These are phyloP conservation scores for Peronospora destructor DNA, from an alignment of 352 stramenopile genomes.

Conservation along the genomic window DNA sequence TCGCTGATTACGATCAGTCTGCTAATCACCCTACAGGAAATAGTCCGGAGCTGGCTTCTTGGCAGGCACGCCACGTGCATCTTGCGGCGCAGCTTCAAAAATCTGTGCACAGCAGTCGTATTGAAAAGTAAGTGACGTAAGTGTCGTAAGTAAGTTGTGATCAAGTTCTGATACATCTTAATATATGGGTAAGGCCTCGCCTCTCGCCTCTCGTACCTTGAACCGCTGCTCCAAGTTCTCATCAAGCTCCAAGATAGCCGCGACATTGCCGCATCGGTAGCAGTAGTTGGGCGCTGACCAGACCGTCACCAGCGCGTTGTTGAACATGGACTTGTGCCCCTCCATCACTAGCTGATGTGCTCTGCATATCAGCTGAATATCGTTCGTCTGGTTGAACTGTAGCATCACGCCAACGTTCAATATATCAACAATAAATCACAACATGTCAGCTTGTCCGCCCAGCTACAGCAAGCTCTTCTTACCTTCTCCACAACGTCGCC, in stretches of 20 bases:
- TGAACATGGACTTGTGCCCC: constrained; percentile 93
- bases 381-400: constrained; percentile 97
- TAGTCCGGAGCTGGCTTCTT: constrained; percentile 99
- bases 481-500: constrained; percentile 95
- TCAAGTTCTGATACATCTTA: constrained; percentile 12
- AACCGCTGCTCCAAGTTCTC: constrained; percentile 91
- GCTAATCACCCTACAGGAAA: constrained; percentile 89
- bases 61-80: constrained; percentile 92
- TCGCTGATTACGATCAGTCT: constrained; percentile 23
- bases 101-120: constrained; percentile 60
- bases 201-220: constrained; percentile 43
- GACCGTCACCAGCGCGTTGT: constrained; percentile 96
- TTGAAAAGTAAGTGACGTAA: constrained; percentile 9
- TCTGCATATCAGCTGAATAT: constrained; percentile 95
- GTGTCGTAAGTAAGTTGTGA: constrained; percentile 5
- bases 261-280: constrained; percentile 97
- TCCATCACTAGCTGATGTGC: constrained; percentile 96
- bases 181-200: background rate
- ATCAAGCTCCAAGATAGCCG: constrained; percentile 97
- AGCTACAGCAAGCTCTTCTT: constrained; percentile 1
- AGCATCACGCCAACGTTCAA: constrained; percentile 4
- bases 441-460: background rate
- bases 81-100: constrained; percentile 97
- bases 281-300: constrained; percentile 99
- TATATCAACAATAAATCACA: constrained; percentile 1